Base-by-base conservation (phyloP, 1,139 yeast genomes). In the Yamadazyma spencermartinsiae region DNA sequence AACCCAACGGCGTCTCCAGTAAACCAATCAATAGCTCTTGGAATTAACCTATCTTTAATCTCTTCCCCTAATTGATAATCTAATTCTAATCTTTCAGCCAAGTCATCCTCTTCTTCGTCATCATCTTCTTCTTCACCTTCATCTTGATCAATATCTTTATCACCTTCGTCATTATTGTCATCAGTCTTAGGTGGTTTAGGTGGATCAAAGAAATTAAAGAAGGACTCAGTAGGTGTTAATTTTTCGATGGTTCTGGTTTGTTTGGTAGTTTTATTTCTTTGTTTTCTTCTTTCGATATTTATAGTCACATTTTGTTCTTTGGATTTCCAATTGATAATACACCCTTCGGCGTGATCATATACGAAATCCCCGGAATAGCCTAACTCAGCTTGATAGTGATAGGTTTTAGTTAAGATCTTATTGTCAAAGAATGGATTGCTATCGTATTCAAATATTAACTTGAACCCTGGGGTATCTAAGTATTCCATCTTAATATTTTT, bases 61-160 rank as follows among this genome's bases (percentile, higher is more conserved):
- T 89, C 94, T 67, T 92, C 99, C 45, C 98, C 99, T 50, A 90
- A 74, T 59, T 90, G 95, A 69, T 92, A 94, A 67, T 92, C 99
- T 55, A 86, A 72, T 55, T 90, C 97, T 54, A 92, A 77, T 59
- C 88, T 79, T 41, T 80, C 85, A 61, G 90, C 97, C 52, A 88
- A 72, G 45, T 84, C 92, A 37, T 76, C 87, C 42, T 81, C 84
- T 38, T 77, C 84, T 21, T 80, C 50, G 17, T 75, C 82, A 2
- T 65, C 74, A 7, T 65, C 72, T 3, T 63, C 68, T n/a, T 60
- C 63, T 11, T 52, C 61, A 10, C 57, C 65, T 3, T 51, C 35
- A 1, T 55, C 62, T 27, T 55, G 62, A 11, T 65, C 76, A 3
- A 69, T 79, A 3, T 65, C 76, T 10, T 66, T 78, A 7, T 69